Evolutionary conservation across 495 filamentous ascomycete species (phyloP).

Genomic region (Penicillium turbatum): DNA sequence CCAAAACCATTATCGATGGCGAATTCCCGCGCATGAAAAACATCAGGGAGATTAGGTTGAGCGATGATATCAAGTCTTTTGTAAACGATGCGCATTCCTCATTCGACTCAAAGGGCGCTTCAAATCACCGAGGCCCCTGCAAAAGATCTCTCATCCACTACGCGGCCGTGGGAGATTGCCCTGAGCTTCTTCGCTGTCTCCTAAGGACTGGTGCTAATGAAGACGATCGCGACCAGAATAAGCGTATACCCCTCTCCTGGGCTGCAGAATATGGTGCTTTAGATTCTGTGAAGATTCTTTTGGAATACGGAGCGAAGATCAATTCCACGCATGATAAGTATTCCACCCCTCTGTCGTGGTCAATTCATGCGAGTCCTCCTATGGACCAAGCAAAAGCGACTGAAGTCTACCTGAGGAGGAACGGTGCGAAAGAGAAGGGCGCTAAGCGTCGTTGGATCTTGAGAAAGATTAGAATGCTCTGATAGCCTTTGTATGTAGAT

Average conservation of each 20-base stretch:
- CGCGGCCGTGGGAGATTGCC: constrained; percentile 9
- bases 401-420: too few species aligned
- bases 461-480: too few species aligned
- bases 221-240: constrained; percentile 8
- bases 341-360: too few species aligned
- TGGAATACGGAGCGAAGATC: too few species aligned
- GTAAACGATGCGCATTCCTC: not conserved
- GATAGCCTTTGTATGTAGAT: too few species aligned
- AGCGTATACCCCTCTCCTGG: constrained; percentile 10
- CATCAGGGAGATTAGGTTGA: not conserved
- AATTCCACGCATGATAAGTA: too few species aligned
- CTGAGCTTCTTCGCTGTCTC: constrained; percentile 5
- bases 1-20: not conserved
- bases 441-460: too few species aligned
- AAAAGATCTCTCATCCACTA: constrained; percentile 8
- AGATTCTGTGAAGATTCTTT: not conserved
- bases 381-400: too few species aligned
- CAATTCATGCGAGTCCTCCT: too few species aligned
- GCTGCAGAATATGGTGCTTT: constrained; percentile 1
- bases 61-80: not conserved
- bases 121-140: not conserved
- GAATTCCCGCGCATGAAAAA: not conserved
- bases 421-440: too few species aligned
- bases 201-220: not conserved
- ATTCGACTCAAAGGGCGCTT: not conserved